A percentile compares a stretch with the other conserved stretches of the same genome.
phyloP scores from a whole-genome alignment of 1,284 basidiomycete genomes.

The Chalciporus piperatoides region DNA sequence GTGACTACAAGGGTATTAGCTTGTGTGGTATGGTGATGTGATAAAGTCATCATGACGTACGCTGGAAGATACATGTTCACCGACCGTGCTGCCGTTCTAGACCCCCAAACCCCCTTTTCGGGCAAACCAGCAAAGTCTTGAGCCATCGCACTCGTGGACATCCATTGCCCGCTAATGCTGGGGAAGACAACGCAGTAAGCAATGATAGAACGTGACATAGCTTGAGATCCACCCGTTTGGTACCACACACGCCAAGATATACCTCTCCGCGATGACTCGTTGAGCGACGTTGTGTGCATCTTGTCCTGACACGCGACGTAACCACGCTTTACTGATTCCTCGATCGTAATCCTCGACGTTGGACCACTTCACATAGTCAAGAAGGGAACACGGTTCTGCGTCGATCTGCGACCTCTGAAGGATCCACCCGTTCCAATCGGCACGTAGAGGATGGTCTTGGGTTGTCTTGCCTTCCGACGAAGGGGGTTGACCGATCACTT shows the following conservation, averaged over 20 bases:
- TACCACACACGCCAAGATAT: conserved; percentile 62
- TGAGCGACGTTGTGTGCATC: conserved; percentile 43
- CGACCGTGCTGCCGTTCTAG: conserved; percentile 22
- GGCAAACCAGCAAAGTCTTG: conserved; percentile 57
- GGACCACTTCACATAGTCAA: conserved; percentile 51
- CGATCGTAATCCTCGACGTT: conserved; percentile 65
- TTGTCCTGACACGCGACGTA: conserved; percentile 43
- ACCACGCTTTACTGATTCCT: conserved; percentile 65
- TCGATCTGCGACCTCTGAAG: conserved; percentile 20
- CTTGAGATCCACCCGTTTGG: conserved; percentile 51
- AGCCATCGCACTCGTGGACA: conserved; percentile 59
- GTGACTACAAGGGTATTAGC: conserved; percentile 42
- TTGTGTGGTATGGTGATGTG: not conserved
- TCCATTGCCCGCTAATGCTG: conserved; percentile 65
- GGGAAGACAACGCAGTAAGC: conserved; percentile 9
- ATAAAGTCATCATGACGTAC: conserved; percentile 36
- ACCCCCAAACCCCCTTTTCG: conserved; percentile 7
- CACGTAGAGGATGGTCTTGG: conserved; percentile 37
- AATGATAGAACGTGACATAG: not conserved
- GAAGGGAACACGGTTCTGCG: conserved; percentile 10
- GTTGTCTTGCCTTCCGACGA: conserved; percentile 2
- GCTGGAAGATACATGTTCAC: conserved; percentile 61
- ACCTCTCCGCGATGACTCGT: conserved; percentile 50
- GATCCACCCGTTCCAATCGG: conserved; percentile 65
- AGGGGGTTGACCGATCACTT: conserved; percentile 52